phyloP scores from a whole-genome alignment of 306 rosid genomes.

The Malus orientalis region DNA sequence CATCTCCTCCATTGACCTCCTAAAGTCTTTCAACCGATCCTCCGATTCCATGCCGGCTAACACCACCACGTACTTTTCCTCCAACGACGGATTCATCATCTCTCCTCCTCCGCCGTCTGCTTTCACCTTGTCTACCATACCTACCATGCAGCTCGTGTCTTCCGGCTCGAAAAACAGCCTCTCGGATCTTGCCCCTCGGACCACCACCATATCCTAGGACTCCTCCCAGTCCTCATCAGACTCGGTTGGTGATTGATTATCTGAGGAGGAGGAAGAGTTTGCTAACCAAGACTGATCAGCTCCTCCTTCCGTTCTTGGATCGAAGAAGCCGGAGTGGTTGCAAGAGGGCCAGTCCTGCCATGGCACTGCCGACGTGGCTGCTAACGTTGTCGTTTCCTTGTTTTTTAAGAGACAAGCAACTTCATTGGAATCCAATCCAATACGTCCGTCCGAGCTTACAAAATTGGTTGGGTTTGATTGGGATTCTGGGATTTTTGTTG shows the following conservation, averaged over 20 bases:
- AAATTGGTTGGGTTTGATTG: conserved; percentile 1
- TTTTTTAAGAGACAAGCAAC: conserved; percentile 37
- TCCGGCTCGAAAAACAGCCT: conserved; percentile 72
- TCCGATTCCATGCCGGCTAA: conserved; percentile 54
- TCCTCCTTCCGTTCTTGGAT: conserved; percentile 10
- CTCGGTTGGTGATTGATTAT: conserved; percentile 42
- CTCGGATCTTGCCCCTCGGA: conserved; percentile 22
- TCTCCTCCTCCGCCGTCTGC: background rate
- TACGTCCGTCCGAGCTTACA: background rate
- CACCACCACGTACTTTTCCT: conserved; percentile 44
- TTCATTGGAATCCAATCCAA: conserved; percentile 8
- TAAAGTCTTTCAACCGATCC: conserved; percentile 61
- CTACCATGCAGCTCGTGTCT: conserved; percentile 48
- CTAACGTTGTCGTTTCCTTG: conserved; percentile 16
- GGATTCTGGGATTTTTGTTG: background rate
- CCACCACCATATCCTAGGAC: conserved; percentile 40
- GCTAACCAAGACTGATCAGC: conserved; percentile 59
- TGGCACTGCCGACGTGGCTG: background rate
- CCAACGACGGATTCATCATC: conserved; percentile 14
- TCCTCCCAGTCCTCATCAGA: conserved; percentile 42
- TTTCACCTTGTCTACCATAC: conserved; percentile 38
- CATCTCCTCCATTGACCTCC: conserved; percentile 85
- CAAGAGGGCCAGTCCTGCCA: conserved; percentile 50
- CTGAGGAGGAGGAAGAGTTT: conserved; percentile 22
- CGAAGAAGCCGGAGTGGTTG: conserved; percentile 47